Percentiles rank a stretch among this genome's conserved stretches.
Evolutionary conservation across 1,284 basidiomycete genomes (phyloP).

Genomic region (Sparassis latifolia): DNA sequence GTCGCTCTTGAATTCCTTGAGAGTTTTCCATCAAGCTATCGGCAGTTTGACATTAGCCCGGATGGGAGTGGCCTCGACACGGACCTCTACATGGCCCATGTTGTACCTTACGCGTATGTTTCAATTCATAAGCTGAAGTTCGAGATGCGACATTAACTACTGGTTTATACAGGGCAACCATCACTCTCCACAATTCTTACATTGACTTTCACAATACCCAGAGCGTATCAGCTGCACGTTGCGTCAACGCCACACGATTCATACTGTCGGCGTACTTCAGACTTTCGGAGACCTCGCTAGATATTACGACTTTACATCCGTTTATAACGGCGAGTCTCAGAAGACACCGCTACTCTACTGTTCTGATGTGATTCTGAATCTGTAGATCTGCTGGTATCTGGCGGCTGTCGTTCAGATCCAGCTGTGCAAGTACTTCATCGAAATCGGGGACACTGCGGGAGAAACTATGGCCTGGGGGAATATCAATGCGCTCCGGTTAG

Average conservation of each 20-base stretch:
- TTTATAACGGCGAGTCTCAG: conserved; percentile 59
- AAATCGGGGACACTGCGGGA: conserved; percentile 58
- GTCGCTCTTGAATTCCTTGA: conserved; percentile 60
- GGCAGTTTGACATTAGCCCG: conserved; percentile 54
- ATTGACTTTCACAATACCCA: conserved; percentile 63
- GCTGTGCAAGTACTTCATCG: conserved; percentile 77
- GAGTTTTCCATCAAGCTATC: conserved; percentile 60
- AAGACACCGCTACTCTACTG: neutral
- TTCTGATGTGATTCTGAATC: neutral
- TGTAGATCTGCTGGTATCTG: conserved; percentile 81
- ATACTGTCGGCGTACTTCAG: conserved; percentile 71
- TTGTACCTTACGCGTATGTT: conserved; percentile 76
- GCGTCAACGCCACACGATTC: conserved; percentile 62
- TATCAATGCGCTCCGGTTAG: conserved; percentile 71
- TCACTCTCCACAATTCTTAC: conserved; percentile 77
- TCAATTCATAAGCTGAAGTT: conserved; percentile 1
- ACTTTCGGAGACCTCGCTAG: conserved; percentile 68
- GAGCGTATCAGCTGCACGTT: conserved; percentile 60
- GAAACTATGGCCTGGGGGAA: conserved; percentile 79
- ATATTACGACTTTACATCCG: conserved; percentile 72
- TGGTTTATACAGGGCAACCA: conserved; percentile 53
- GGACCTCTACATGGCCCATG: conserved; percentile 77
- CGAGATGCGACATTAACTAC: neutral
- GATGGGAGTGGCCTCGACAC: conserved; percentile 59
- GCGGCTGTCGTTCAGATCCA: conserved; percentile 80